Evolutionary conservation across 2,329 filamentous ascomycete species (phyloP), one percentile per base, ranked within the genome.

Genomic region (Aureobasidium melanogenum): DNA sequence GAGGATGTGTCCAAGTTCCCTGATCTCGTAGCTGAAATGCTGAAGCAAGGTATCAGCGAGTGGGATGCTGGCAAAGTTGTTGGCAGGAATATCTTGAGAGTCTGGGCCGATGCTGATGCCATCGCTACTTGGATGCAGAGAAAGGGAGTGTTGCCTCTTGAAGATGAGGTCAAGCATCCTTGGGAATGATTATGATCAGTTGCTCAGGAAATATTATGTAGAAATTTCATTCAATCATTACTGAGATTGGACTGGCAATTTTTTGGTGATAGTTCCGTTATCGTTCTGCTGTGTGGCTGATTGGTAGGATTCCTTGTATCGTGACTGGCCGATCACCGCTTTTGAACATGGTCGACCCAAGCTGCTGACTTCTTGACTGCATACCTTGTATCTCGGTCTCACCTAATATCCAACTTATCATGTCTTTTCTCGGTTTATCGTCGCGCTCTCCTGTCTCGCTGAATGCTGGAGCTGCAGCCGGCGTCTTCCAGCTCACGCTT

Each of bases 1-100:
- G 89, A 94, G 39, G 91, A 96, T 72, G 91, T 96, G 7, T 85
- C 86, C 52, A 90, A 89, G 70, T 96, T 88, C 68, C 92, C 91
- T 0, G 83, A 87, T 61, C 75, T 97, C 47, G 82, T 97, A 9
- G 85, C 84, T 3, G 88, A 91, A 73, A 74, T 97, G 62, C 75
- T 96, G 65, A 79, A 79, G 52, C 81, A 86, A 43, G 91, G 90
- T 0, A 81, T 96, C 5, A 88, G 84, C 43, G 88, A 94, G 64
- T 74, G 79, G 32, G 86, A 97, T 72, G 88, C 83, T 1, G 82
- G 78, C 19, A 91, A 91, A 73, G 77, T 97, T 10, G 88, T 85
- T 0, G 92, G 92, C 0, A 82, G 86, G 3, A 97, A 97, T 71
- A 65, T 96, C 2, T 73, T 97, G 62, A 84, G 92, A 22, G 91